Base-by-base conservation (phyloP, 2,329 filamentous ascomycete genomes). In the Neurospora sp. region DNA sequence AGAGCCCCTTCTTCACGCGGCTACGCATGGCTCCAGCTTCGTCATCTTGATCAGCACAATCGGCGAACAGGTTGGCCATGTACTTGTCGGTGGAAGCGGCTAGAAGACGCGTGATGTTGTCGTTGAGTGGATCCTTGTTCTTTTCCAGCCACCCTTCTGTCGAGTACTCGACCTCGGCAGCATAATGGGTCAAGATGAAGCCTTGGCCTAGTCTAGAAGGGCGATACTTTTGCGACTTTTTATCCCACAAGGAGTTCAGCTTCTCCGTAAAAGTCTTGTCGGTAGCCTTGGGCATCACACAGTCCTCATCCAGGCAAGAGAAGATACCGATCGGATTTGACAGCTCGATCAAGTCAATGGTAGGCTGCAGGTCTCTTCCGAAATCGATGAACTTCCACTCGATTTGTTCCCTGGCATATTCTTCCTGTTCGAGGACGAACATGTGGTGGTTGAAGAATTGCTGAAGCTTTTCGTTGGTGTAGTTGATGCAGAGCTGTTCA, bases 321-420 rank as follows among this genome's bases (percentile, higher is more conserved):
- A 99, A 99, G 76, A 99, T 97, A 83, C 96, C 96, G 70, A 99
- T 99, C 0, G 96, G 96, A 75, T 99, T 99, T 0, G 96, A 88
- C 40, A 99, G 81, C 80, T 99, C 96, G 73, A 99, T 99, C 66
- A 99, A 85, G 76, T 99, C 96, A 75, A 99, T 99, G 0, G 96
- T 99, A 0, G 96, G 96, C 79, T 99, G 96, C 36, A 99, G 84
- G 77, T 99, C 96, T 72, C 94, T 93, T 19, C 96, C 96, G 78
- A 99, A 99, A 80, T 99, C 96, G 78, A 99, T 99, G 79, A 99
- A 99, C 78, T 98, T 93, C 96, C 96, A 99, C 81, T 99, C 96
- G 75, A 99, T 99, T 80, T 97, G 93, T 78, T 99, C 96, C 67
- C 95, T 86, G 9, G 96, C 94, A 79, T 99, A 99, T 79, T 99